Evolutionary conservation across 768 basidiomycete species (phyloP).

Genomic region (Boletus rufocinnamomeus): DNA sequence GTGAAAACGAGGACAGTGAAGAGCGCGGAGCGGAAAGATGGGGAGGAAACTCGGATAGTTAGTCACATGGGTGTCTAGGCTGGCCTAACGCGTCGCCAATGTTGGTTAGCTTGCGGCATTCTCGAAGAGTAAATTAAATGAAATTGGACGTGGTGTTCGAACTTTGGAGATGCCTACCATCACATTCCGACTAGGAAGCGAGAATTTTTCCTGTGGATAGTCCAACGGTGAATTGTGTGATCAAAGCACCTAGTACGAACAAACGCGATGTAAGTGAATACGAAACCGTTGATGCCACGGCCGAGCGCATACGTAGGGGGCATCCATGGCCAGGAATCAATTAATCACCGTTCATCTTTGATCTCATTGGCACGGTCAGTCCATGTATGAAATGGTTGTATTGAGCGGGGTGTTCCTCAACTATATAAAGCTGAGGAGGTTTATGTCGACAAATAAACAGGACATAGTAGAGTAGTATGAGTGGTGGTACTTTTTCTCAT

Average conservation of each 20-base stretch:
- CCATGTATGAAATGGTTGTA: neutral
- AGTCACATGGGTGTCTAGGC: neutral
- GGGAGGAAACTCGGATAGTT: neutral
- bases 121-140: neutral
- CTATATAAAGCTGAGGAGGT: slow-evolving; percentile 15
- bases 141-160: neutral
- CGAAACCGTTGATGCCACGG: neutral
- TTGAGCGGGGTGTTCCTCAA: slow-evolving; percentile 30
- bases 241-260: neutral
- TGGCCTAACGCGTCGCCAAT: neutral
- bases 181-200: too few relatives aligned
- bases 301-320: neutral
- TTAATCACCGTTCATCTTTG: neutral
- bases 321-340: neutral
- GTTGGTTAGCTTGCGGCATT: neutral
- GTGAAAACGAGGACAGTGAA: neutral
- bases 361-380: neutral
- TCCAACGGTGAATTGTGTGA: neutral
- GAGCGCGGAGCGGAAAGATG: neutral
- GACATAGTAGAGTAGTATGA: slow-evolving; percentile 27
- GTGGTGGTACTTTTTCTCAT: slow-evolving; percentile 33
- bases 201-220: neutral
- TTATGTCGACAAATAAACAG: slow-evolving; percentile 18
- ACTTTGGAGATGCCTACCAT: neutral
- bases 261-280: too few relatives aligned